Evolutionary conservation across 2,329 filamentous ascomycete species (phyloP), one percentile per base, ranked within the genome.

Genomic region (Pseudomassariella vexata): DNA sequence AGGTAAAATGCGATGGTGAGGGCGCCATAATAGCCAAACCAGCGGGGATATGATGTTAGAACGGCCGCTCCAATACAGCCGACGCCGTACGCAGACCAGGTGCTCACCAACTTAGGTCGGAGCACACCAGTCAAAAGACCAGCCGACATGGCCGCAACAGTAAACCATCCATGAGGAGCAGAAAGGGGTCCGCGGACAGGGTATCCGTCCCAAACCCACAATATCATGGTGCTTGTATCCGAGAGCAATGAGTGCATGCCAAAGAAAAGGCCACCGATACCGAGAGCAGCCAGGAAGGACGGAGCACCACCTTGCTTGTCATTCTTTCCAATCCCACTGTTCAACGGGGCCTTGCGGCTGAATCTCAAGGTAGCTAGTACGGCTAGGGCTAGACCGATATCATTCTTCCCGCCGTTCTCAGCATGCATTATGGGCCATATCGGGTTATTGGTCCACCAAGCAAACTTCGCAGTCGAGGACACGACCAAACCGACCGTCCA

Each of bases 131-230:
- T 65, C 10, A 87, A 55, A 14, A 95, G 66, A 34, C 92, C 92
- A 24, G 70, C 63, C 18, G 85, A 86, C 92, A 98, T 98, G 37
- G 82, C 82, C 33, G 85, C 73, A 32, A 95, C 76, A 2, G 88
- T 95, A 55, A 82, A 76, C 48, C 85, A 87, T 33, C 89, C 92
- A 50, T 96, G 88, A n/a, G 88, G 87, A 28, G 82, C 87, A 39
- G 88, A 78, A 30, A 92, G 76, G 3, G 92, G 92, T 6, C 92
- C 92, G 30, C 84, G 79, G 24, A 96, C 76, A 10, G 92, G 92
- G 49, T 85, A 98, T 6, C 92, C 92, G 47, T 95, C 88, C 92
- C 92, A 98, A 3, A 87, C 87, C 92, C 92, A 98, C 11, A 89
- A 72, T 36, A 96, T 95, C 88, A 98, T 96, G 33, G 92, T 98